Evolutionary conservation across 495 filamentous ascomycete genomes (phyloP), one percentile per base, ranked within the genome.

Genomic region (Neurospora sp.): DNA sequence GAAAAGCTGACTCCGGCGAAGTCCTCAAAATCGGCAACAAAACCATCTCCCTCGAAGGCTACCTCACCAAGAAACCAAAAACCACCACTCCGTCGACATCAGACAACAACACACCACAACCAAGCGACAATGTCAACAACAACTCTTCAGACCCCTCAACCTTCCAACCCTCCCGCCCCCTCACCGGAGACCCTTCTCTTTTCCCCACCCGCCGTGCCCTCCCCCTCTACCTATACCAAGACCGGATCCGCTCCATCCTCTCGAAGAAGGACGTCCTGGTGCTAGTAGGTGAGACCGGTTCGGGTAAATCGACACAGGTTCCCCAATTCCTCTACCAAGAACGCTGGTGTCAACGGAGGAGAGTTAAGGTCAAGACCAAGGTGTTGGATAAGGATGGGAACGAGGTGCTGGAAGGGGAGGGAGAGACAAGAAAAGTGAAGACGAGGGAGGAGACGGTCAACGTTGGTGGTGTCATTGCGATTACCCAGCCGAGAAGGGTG

Each of bases 301-400:
- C 91, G 42, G 96, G 96, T 77, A 99, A 99, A 82, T 94, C 91
- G 85, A 99, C 96, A 1, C 96, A 99, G 80, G 91, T 97, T 12
- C 95, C 94, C 0, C 96, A 98, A 75, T 97, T 97, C 65, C 83
- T 99, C 18, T 86, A 90, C 44, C 83, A 90, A 7, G 92, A 97
- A 74, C 81, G 86, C 27, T 98, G 95, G 93, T 95, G 92, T 78
- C 87, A 85, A 69, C 85, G 85, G 73, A 84, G 82, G 65, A 87
- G 79, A 40, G 83, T 88, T 31, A 86, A 80, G 61, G 77, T 90
- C 22, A 76, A 80, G 71, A 35, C 53, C 0, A 65, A 65, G 27
- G 53, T 65, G 6, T 16, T 65, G 53, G 53, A 35, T 65, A 65
- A 65, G 1, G 53, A 35, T 8, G 53, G 53, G 3, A 65, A 35